A percentile compares a stretch with the other conserved stretches of the same genome.
These are phyloP conservation scores for Rugosomyces carneus DNA, from an alignment of 1,284 basidiomycete genomes.

Conservation along the genomic window DNA sequence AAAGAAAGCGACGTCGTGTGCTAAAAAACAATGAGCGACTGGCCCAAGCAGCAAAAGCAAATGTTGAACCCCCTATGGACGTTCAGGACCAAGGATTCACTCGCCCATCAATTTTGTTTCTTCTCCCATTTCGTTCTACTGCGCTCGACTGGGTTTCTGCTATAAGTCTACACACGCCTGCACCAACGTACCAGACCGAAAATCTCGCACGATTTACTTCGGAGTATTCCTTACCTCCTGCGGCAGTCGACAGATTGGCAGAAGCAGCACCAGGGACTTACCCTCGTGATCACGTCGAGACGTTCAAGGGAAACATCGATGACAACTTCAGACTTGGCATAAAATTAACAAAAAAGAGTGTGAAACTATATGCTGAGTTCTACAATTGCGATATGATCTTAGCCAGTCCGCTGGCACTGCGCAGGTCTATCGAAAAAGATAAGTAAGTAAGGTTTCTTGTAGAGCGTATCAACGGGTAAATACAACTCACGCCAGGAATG, in stretches of 20 bases:
- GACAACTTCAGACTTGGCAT: slow-evolving; percentile 92
- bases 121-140: slow-evolving; percentile 89
- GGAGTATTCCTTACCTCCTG: slow-evolving; percentile 82
- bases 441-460: slow-evolving; percentile 49
- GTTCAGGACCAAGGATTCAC: slow-evolving; percentile 97
- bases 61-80: slow-evolving; percentile 55
- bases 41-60: slow-evolving; percentile 55
- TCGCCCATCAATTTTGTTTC: slow-evolving; percentile 87
- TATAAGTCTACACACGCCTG: slow-evolving; percentile 62
- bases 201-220: slow-evolving; percentile 77
- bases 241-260: slow-evolving; percentile 78
- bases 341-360: slow-evolving; percentile 86
- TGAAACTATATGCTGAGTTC: slow-evolving; percentile 86
- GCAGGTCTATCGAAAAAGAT: slow-evolving; percentile 93
- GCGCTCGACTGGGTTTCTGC: slow-evolving; percentile 77
- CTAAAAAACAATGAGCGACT: slow-evolving; percentile 93
- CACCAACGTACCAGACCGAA: slow-evolving; percentile 70
- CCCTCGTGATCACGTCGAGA: slow-evolving; percentile 87
- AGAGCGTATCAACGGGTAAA: not conserved
- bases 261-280: slow-evolving; percentile 70
- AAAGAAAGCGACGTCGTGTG: slow-evolving; percentile 86
- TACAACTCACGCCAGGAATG: slow-evolving; percentile 44
- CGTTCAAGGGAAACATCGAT: slow-evolving; percentile 95
- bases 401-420: slow-evolving; percentile 88
- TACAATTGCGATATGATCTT: slow-evolving; percentile 90